Evolutionary conservation across 108 stramenopile genomes (phyloP).

Genomic region (Epipyxis sp.): DNA sequence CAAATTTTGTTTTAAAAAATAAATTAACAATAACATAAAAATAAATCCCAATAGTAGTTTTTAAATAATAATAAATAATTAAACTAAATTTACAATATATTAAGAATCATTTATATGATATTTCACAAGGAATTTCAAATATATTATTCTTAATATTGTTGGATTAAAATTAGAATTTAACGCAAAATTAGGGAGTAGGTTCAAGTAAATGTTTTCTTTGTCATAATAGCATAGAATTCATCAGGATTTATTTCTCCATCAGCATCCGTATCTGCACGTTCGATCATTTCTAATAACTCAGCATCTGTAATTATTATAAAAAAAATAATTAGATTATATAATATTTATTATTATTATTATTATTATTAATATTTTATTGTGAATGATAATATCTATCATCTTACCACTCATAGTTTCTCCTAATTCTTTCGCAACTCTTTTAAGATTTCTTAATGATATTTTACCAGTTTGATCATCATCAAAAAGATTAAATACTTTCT

Average conservation of each 20-base stretch:
- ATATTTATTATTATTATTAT: no score
- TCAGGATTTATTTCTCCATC: constrained; percentile 78
- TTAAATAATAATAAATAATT: no score
- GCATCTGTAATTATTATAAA: constrained; percentile 57
- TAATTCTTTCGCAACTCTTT: constrained; percentile 87
- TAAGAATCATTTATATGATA: no score
- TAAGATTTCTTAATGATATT: constrained; percentile 84
- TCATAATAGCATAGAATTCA: constrained; percentile 90
- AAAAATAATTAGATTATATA: not conserved
- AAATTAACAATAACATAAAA: no score
- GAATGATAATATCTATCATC: not conserved
- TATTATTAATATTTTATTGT: no score
- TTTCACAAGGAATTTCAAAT: no score
- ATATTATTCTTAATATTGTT: no score
- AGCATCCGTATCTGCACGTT: constrained; percentile 75
- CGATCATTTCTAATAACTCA: constrained; percentile 98
- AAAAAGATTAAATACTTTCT: constrained; percentile 94
- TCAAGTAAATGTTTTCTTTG: constrained; percentile 55
- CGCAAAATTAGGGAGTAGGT: not conserved
- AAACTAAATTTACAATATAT: no score
- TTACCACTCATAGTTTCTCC: constrained; percentile 88
- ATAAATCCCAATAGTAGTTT: no score
- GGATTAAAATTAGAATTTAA: not conserved
- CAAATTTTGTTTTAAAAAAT: no score
- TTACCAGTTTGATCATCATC: constrained; percentile 92